phyloP scores from a whole-genome alignment of 2,329 filamentous ascomycete species.

The Sordariomycetes sp. region DNA sequence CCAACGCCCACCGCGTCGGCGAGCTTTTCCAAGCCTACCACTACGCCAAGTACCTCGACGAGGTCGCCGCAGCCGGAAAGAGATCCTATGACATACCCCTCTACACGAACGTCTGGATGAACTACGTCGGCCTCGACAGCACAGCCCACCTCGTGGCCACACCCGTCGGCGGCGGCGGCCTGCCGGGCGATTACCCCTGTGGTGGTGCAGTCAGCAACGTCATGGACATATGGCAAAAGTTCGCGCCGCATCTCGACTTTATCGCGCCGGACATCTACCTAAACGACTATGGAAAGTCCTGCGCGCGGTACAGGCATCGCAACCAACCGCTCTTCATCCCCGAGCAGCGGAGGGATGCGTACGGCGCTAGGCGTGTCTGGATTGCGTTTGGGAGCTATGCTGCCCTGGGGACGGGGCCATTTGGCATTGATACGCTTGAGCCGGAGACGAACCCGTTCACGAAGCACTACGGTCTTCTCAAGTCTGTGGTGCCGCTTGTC shows the following conservation, averaged over 20 bases:
- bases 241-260: conserved; percentile 23
- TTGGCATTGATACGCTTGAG: conserved; percentile 16
- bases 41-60: conserved; percentile 12
- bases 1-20: conserved; percentile 9
- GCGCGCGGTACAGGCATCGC: conserved; percentile 23
- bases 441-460: conserved; percentile 11
- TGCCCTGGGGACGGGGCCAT: conserved; percentile 17
- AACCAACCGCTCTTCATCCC: conserved; percentile 30
- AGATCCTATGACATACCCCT: conserved; percentile 10
- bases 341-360: conserved; percentile 29
- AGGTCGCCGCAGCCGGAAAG: conserved; percentile 14
- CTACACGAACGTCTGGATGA: conserved; percentile 16
- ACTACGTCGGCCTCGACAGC: conserved; percentile 10
- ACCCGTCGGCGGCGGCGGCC: conserved; percentile 12
- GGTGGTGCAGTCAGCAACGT: conserved; percentile 13
- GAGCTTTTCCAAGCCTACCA: conserved; percentile 17
- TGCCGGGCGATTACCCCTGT: conserved; percentile 16
- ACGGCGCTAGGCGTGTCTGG: conserved; percentile 25
- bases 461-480: conserved; percentile 21
- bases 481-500: conserved; percentile 7
- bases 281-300: conserved; percentile 16
- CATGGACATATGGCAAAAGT: conserved; percentile 18
- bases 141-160: conserved; percentile 9
- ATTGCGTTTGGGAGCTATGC: conserved; percentile 8
- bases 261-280: conserved; percentile 20